Percentiles rank a stretch among this genome's conserved stretches.
phyloP scores from a whole-genome alignment of 768 basidiomycete genomes.

The Cystofilobasidium bisporidii region DNA sequence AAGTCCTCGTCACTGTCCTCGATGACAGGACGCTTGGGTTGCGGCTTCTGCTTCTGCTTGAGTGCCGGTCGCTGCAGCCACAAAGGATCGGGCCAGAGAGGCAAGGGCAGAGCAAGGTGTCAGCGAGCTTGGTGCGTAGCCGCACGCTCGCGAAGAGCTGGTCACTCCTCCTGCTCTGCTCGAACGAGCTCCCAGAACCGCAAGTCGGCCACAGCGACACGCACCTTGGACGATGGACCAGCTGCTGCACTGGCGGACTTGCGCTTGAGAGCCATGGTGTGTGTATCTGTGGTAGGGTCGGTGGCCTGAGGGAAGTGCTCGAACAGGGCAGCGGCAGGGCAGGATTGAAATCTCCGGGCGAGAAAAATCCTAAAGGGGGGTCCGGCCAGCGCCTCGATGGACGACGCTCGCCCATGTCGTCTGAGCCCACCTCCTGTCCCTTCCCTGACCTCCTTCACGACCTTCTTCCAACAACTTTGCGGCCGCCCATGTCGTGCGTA shows the following conservation, averaged over 20 bases:
- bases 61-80: conserved; percentile 9
- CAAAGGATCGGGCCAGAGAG: too few species aligned
- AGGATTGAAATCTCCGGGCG: too few species aligned
- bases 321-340: too few species aligned
- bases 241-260: background rate
- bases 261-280: conserved; percentile 3
- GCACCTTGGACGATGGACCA: background rate
- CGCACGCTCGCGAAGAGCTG: too few species aligned
- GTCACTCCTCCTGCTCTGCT: too few species aligned
- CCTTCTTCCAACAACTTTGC: too few species aligned
- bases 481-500: background rate
- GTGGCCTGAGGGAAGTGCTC: too few species aligned
- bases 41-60: background rate
- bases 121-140: too few species aligned
- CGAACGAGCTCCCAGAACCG: too few species aligned
- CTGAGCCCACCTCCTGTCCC: background rate
- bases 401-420: background rate
- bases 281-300: background rate
- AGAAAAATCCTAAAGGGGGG: background rate
- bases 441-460: background rate
- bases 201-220: too few species aligned
- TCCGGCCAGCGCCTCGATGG: background rate
- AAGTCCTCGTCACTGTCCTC: conserved; percentile 30
- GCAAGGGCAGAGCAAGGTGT: too few species aligned
- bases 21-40: background rate